These are phyloP conservation scores for Ophiostoma australiae DNA, from an alignment of 2,329 filamentous ascomycete species.

Conservation along the genomic window DNA sequence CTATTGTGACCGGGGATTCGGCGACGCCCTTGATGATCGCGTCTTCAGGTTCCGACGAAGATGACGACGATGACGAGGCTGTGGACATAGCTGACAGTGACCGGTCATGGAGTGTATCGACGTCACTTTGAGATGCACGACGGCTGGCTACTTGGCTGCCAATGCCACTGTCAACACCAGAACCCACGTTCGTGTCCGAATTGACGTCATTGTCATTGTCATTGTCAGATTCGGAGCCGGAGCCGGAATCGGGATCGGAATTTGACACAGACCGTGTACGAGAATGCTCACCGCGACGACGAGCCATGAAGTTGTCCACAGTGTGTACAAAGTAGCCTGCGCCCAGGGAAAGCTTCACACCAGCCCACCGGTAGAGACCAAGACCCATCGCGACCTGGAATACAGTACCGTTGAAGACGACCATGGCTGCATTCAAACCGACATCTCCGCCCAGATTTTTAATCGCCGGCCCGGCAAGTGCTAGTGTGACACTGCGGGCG, in stretches of 20 bases:
- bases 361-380: constrained; percentile 29
- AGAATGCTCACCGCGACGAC: neutral
- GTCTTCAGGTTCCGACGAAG: neutral
- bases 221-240: neutral
- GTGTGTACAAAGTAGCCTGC: neutral
- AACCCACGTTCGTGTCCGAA: neutral
- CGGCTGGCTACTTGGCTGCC: neutral
- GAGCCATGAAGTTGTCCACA: neutral
- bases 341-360: neutral
- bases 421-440: constrained; percentile 46
- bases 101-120: neutral
- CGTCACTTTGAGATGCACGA: neutral
- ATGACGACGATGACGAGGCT: neutral
- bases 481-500: constrained; percentile 48
- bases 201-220: neutral
- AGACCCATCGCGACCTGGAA: constrained; percentile 37
- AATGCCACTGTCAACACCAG: neutral
- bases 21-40: neutral
- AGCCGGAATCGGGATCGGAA: neutral
- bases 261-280: neutral
- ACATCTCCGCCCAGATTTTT: constrained; percentile 42
- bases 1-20: neutral
- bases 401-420: constrained; percentile 48
- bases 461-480: constrained; percentile 46
- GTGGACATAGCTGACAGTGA: constrained; percentile 12